Evolutionary conservation across 371 early-diverging fungal genomes (phyloP), one percentile per base, ranked within the genome.

Genomic region (Batkoa obscura): DNA sequence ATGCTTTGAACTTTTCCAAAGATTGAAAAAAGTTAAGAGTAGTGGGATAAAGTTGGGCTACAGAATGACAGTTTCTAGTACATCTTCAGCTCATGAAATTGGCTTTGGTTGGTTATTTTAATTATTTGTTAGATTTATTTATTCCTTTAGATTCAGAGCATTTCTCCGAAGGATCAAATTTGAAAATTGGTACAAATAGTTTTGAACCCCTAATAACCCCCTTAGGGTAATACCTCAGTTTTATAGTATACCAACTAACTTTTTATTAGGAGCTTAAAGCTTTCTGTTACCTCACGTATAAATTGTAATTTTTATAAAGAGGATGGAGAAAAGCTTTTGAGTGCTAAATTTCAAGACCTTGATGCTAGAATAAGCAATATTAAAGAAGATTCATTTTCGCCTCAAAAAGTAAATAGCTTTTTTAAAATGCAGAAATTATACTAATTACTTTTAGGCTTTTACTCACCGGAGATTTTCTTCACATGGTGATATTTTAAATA

Each of bases 11-110:
- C 72, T 86, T 6, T 76, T 69, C 55, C 76, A 74, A 6, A 68
- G 75, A 45, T 61, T 78, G 30, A 61, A 64, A 36, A 70, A 65
- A 50, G 67, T 67, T 51, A 68, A 50, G 45, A 61, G 6, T 49
- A 59, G 55, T 42, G 66, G 57, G 49, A 66, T 84, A 43, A 69
- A 71, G 43, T 72, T 88, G 43, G 84, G 79, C 1, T 81, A 83
- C 62, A 74, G 85, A 9, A 64, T 86, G n/a, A 33, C 31, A 15
- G 30, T 31, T 12, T 10, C 15, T 12, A 38, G 17, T 12, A 36
- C 52, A 10, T 35, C 30, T 4, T n/a, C 31, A 2, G 42, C 15
- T 4, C 33, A 32, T 31, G 56, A 55, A 32, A 55, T 55, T 32
- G 56, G 56, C 2, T 30, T 55, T 36, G 52, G 52, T 52, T 37